Evolutionary conservation across 2,329 filamentous ascomycete species (phyloP).

Genomic region (Cladorrhinum sp.): DNA sequence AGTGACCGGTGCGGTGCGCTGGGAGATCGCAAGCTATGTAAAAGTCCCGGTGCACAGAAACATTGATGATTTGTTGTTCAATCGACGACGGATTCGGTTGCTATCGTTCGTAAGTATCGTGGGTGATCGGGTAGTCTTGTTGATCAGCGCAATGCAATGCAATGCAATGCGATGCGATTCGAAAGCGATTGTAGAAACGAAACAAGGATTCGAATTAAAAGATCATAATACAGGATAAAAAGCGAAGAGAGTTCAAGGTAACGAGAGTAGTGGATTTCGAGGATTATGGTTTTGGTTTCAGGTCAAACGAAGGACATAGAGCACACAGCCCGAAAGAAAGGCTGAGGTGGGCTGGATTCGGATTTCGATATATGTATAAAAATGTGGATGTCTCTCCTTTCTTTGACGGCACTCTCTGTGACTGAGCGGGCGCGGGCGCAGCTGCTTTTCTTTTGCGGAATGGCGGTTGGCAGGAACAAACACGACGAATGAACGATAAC

Average conservation of each 20-base stretch:
- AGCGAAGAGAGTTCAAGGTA: conserved; percentile 8
- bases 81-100: conserved; percentile 3
- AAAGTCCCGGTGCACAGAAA: not conserved
- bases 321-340: conserved; percentile 21
- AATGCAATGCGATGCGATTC: conserved; percentile 19
- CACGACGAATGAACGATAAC: conserved; percentile 16
- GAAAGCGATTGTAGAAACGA: conserved; percentile 19
- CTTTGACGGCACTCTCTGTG: conserved; percentile 4
- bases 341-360: conserved; percentile 21
- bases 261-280: conserved; percentile 23
- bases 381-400: conserved; percentile 8
- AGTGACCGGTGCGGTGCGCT: not conserved
- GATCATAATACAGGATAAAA: conserved; percentile 5
- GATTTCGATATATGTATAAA: not conserved
- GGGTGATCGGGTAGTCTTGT: not conserved
- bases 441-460: conserved; percentile 4
- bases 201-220: conserved; percentile 1
- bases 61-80: conserved; percentile 11
- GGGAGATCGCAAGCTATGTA: not conserved
- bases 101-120: not conserved
- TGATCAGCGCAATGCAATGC: not conserved
- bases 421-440: conserved; percentile 6
- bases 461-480: conserved; percentile 5
- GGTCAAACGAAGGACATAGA: conserved; percentile 25
- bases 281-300: conserved; percentile 2